Conservation (phyloP, 1,284 basidiomycete genomes). For the Tilletia horrida region DNA sequence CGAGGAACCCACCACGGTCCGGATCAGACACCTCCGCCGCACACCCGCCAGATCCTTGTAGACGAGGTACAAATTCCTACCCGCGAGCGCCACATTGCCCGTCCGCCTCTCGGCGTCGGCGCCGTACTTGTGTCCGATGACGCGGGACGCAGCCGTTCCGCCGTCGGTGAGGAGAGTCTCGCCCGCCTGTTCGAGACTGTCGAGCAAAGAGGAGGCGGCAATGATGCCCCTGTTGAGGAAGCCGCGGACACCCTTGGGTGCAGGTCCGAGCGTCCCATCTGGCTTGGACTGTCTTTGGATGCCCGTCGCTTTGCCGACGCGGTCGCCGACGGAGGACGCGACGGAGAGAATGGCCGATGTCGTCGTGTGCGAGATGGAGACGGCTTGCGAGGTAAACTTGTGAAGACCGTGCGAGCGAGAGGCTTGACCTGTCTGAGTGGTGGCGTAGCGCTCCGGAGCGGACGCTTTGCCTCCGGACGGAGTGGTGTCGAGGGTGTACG, state of each 20-base stretch:
- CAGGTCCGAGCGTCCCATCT: slow-evolving; percentile 28
- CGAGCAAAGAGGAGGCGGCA: slow-evolving; percentile 52
- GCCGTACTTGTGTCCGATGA: slow-evolving; percentile 54
- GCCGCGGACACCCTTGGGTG: slow-evolving; percentile 48
- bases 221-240: slow-evolving; percentile 50
- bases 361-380: slow-evolving; percentile 41
- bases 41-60: slow-evolving; percentile 54
- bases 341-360: slow-evolving; percentile 44
- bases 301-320: slow-evolving; percentile 50
- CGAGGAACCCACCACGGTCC: slow-evolving; percentile 38
- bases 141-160: slow-evolving; percentile 43
- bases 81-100: slow-evolving; percentile 38
- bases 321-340: slow-evolving; percentile 49
- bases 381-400: slow-evolving; percentile 32
- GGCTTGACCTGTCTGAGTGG: slow-evolving; percentile 26
- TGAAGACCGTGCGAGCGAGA: slow-evolving; percentile 22
- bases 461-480: slow-evolving; percentile 22
- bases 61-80: slow-evolving; percentile 47
- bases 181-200: slow-evolving; percentile 52
- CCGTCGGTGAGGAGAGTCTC: slow-evolving; percentile 41
- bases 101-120: slow-evolving; percentile 48
- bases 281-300: slow-evolving; percentile 44
- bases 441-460: slow-evolving; percentile 24
- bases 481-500: too few relatives aligned
- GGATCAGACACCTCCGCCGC: slow-evolving; percentile 45